Evolutionary conservation across 345 rosid species (phyloP).

Genomic region (Turritis glabra): DNA sequence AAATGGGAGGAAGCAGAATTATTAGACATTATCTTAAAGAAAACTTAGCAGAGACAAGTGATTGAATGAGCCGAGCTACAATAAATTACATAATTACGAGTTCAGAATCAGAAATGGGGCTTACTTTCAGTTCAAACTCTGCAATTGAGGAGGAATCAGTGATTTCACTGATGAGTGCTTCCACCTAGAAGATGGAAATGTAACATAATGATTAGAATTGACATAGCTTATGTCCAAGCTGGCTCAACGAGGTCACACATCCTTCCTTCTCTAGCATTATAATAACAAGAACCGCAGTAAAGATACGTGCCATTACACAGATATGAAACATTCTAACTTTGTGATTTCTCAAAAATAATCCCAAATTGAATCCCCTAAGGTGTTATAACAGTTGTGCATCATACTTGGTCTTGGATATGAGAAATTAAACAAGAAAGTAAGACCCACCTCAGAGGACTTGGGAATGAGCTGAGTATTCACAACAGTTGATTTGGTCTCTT

Average conservation of each 20-base stretch:
- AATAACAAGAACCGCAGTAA: neutral
- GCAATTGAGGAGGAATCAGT: conserved; percentile 66
- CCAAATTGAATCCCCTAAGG: neutral
- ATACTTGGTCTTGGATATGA: neutral
- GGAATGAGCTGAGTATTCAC: conserved; percentile 56
- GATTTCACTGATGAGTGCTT: conserved; percentile 65
- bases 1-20: neutral
- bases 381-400: neutral
- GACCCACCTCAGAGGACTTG: conserved; percentile 56
- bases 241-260: neutral
- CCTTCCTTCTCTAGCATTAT: neutral
- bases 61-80: neutral
- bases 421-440: neutral
- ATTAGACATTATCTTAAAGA: neutral
- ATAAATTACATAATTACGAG: neutral
- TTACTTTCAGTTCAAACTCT: conserved; percentile 83
- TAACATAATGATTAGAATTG: neutral
- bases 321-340: neutral
- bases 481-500: conserved; percentile 44
- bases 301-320: neutral
- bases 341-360: neutral
- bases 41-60: neutral
- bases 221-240: neutral
- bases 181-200: conserved; percentile 52
- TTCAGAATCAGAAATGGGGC: conserved; percentile 13